Conservation (phyloP, 768 basidiomycete genomes). For the Pisolithus tinctorius region DNA sequence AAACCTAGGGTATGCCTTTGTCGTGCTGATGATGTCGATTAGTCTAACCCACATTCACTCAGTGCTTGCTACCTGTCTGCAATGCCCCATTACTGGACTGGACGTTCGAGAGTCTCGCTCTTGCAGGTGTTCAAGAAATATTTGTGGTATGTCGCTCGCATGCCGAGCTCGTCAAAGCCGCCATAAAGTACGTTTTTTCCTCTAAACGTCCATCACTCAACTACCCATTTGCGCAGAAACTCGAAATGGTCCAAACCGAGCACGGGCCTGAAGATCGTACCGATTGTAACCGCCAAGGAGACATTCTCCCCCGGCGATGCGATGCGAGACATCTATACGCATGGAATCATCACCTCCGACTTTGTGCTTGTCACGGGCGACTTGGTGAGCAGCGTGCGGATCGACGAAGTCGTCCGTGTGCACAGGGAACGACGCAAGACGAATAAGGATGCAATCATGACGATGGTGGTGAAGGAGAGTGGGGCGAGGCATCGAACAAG, state of each 20-base stretch:
- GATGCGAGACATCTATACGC: slow-evolving; percentile 89
- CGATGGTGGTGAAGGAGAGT: slow-evolving; percentile 84
- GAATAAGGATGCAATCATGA: slow-evolving; percentile 95
- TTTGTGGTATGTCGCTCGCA: slow-evolving; percentile 94
- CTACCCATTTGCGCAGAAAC: slow-evolving; percentile 35
- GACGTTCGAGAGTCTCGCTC: slow-evolving; percentile 91
- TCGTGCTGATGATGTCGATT: slow-evolving; percentile 4
- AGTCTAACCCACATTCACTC: slow-evolving; percentile 14
- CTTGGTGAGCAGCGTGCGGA: slow-evolving; percentile 86
- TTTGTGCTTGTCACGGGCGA: slow-evolving; percentile 90
- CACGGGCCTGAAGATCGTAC: slow-evolving; percentile 75
- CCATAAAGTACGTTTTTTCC: slow-evolving; percentile 56
- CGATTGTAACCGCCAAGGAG: slow-evolving; percentile 80
- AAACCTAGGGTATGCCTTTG: slow-evolving; percentile 68
- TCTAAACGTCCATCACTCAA: neutral
- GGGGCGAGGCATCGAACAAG: slow-evolving; percentile 67
- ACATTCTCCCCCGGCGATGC: slow-evolving; percentile 88
- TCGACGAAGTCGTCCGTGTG: slow-evolving; percentile 81
- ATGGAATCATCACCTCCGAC: slow-evolving; percentile 84
- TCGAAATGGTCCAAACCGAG: slow-evolving; percentile 83
- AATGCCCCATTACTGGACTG: slow-evolving; percentile 91
- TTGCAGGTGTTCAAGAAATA: slow-evolving; percentile 95
- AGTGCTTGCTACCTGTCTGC: slow-evolving; percentile 92
- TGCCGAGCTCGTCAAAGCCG: slow-evolving; percentile 76
- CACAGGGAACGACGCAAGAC: slow-evolving; percentile 83